phyloP scores from a whole-genome alignment of 2,329 filamentous ascomycete genomes.

The Xylariaceae sp. region DNA sequence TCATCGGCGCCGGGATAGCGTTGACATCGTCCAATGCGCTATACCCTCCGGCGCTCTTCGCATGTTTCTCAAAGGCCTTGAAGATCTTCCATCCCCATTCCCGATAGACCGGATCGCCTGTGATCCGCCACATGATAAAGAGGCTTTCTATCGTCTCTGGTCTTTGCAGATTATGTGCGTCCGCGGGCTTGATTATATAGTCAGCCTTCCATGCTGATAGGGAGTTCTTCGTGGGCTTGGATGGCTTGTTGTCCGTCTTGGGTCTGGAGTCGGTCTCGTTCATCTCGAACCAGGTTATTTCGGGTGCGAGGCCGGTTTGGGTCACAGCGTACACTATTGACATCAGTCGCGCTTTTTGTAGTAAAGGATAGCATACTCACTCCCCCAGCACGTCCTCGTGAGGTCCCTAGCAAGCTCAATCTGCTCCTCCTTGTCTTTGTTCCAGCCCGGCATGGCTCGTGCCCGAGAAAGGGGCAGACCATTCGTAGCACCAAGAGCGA shows the following conservation, averaged over 20 bases:
- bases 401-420: slow-evolving; percentile 80
- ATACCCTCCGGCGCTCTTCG: slow-evolving; percentile 18
- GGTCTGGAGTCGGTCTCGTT: slow-evolving; percentile 58
- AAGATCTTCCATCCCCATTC: slow-evolving; percentile 99
- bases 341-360: too few relatives aligned
- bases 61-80: slow-evolving; percentile 68
- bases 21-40: slow-evolving; percentile 25
- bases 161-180: slow-evolving; percentile 84
- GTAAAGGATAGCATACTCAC: neutral
- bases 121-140: slow-evolving; percentile 97
- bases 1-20: slow-evolving; percentile 17
- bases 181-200: slow-evolving; percentile 66
- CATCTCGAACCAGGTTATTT: slow-evolving; percentile 83
- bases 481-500: slow-evolving; percentile 77
- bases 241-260: slow-evolving; percentile 43
- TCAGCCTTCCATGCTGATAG: slow-evolving; percentile 66
- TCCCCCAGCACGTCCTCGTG: slow-evolving; percentile 89
- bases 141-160: slow-evolving; percentile 90
- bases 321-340: slow-evolving; percentile 68
- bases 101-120: slow-evolving; percentile 76
- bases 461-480: slow-evolving; percentile 69
- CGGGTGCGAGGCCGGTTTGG: slow-evolving; percentile 76
- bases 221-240: slow-evolving; percentile 41
- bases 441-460: slow-evolving; percentile 65
- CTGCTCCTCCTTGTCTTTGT: slow-evolving; percentile 70